Evolutionary conservation across 2,329 filamentous ascomycete species (phyloP), one percentile per base, ranked within the genome.

Genomic region (Leptographium procerum): DNA sequence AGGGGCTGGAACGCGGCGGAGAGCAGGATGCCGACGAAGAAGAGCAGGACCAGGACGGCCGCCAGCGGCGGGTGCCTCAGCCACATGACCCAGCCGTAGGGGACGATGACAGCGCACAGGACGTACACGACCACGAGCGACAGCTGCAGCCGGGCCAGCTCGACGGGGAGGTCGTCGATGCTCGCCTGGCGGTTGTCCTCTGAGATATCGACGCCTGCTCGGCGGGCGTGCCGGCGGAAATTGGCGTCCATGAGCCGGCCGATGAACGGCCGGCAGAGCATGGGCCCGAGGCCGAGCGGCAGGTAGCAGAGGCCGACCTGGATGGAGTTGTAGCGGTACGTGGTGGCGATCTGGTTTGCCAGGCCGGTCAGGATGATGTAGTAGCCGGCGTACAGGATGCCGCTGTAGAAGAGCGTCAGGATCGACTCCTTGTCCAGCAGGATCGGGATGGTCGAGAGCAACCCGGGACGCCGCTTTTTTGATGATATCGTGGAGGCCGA

Each of bases 161-260:
- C 71, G 40, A 73, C 70, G 40, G 71, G 70, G 53, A 73, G 57
- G 61, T 71, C 58, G 56, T 73, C 68, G 47, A 69, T 65, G 58
- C 68, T 67, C 50, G 75, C 74, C 60, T 75, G 77, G 60, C 72
- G 73, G 48, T 73, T 16, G 11, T 11, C 14, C 13, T 4, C 47
- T n/a, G n/a, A n/a, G 24, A 50, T 16, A 11, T 22, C 43, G 7
- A 47, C 9, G 43, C 43, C 43, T 3, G 43, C 43, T 2, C 8
- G 10, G n/a, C 74, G 48, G 82, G 70, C 0, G 71, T 64, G 33
- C 84, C 70, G 22, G 77, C 77, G 1, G 79, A 83, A 88, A 66
- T 85, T 83, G 72, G 76, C 79, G 68, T 88, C 83, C 6, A 86
- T 71, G 5, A 85, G 63, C 48, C 73, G 73, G 14, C 84, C 81